phyloP scores from a whole-genome alignment of 1,139 yeast genomes.

The Taiozyma sp. region DNA sequence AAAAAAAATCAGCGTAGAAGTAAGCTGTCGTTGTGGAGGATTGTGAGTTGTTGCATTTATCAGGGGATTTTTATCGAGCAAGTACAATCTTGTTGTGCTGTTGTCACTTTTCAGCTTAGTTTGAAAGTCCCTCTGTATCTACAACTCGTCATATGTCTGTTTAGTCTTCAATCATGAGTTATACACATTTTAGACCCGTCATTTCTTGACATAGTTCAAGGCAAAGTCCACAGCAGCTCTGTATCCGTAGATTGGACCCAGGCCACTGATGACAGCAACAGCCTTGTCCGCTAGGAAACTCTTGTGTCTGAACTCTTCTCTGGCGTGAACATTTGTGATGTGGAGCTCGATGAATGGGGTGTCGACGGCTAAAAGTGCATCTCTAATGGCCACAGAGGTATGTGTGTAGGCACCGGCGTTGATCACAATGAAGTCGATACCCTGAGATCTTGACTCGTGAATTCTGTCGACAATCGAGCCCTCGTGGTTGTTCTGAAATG shows the following conservation, averaged over 20 bases:
- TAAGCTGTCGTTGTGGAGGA: not conserved
- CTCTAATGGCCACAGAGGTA: conserved; percentile 46
- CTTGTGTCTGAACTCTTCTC: conserved; percentile 48
- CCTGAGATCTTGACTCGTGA: conserved; percentile 39
- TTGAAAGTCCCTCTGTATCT: not conserved
- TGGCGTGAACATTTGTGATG: conserved; percentile 44
- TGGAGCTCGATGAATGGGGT: conserved; percentile 47
- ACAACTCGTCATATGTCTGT: not conserved
- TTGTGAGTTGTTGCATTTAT: not conserved
- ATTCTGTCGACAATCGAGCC: conserved; percentile 44
- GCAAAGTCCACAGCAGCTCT: conserved; percentile 46
- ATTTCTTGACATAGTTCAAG: conserved; percentile 28
- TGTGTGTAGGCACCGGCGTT: conserved; percentile 52
- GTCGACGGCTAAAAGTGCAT: conserved; percentile 42
- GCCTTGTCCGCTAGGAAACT: conserved; percentile 45
- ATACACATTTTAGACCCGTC: not conserved
- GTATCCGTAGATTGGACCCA: conserved; percentile 44
- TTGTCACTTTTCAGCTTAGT: too few relatives aligned
- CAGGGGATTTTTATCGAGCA: too few relatives aligned
- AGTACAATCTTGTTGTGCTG: too few relatives aligned
- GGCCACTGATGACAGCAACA: conserved; percentile 42
- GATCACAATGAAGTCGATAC: conserved; percentile 32
- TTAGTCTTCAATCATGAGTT: not conserved
- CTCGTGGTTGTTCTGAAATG: conserved; percentile 42
- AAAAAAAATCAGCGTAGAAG: not conserved